Evolutionary conservation across 2,329 filamentous ascomycete species (phyloP).

Genomic region (Aspergillus ochraceus): DNA sequence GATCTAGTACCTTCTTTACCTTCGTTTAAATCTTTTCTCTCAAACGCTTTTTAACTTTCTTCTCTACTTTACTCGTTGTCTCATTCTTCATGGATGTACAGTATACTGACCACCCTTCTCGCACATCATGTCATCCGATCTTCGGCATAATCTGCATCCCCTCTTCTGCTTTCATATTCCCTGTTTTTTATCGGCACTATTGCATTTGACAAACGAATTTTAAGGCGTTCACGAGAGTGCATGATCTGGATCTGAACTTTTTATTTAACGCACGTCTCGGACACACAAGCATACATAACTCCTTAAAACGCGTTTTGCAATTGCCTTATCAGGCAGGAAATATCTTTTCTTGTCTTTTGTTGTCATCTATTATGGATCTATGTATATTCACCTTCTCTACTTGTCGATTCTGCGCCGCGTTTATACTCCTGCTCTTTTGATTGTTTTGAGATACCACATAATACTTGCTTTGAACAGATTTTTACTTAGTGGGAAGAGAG

Average conservation of each 20-base stretch:
- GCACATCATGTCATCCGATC: not conserved
- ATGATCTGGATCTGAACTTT: not conserved
- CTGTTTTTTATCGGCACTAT: not conserved
- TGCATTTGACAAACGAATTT: not conserved
- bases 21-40: not conserved
- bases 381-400: not conserved
- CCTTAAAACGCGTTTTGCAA: not conserved
- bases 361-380: not conserved
- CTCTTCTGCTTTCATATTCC: not conserved
- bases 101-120: not conserved
- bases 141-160: not conserved
- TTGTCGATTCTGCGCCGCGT: not conserved
- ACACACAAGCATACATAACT: not conserved
- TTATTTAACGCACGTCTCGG: not conserved
- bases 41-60: not conserved
- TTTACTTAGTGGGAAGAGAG: too few species aligned
- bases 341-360: not conserved
- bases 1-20: not conserved
- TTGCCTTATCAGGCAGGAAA: not conserved
- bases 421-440: not conserved
- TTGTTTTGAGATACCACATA: not conserved
- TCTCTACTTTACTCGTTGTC: conserved; percentile 1
- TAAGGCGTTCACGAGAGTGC: not conserved
- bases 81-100: conserved; percentile 2
- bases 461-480: not conserved